Conservation (phyloP, 192 early-diverging fungal genomes). For the Coemansia sp. region DNA sequence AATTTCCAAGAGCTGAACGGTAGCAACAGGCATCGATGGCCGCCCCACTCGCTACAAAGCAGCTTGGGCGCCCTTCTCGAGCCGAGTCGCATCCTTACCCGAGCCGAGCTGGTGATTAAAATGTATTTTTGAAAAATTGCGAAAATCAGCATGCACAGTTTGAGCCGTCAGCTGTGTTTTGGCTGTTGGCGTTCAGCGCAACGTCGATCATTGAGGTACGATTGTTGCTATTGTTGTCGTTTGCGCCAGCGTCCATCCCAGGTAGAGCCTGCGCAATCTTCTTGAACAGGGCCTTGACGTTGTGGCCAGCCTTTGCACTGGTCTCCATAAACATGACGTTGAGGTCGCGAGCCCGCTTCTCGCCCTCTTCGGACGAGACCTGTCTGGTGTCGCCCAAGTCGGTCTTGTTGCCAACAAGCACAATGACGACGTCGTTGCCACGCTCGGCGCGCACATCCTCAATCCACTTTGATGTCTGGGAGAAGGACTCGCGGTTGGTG, state of each 20-base stretch:
- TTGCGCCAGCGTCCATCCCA: slow-evolving; percentile 71
- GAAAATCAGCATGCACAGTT: slow-evolving; percentile 51
- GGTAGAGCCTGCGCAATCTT: slow-evolving; percentile 87
- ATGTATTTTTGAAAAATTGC: too few species aligned
- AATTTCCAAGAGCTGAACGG: slow-evolving; percentile 1
- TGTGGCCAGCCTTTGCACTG: slow-evolving; percentile 98
- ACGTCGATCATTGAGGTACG: slow-evolving; percentile 56
- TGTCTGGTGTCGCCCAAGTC: slow-evolving; percentile 94
- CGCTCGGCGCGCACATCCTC: slow-evolving; percentile 98
- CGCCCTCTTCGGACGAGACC: slow-evolving; percentile 95
- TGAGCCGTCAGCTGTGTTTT: slow-evolving; percentile 45
- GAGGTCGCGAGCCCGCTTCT: slow-evolving; percentile 94
- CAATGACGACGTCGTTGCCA: slow-evolving; percentile 96
- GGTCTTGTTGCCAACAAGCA: slow-evolving; percentile 98
- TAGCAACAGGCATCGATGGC: too few species aligned
- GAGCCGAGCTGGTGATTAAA: background rate
- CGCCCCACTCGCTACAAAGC: too few species aligned
- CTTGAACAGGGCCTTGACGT: slow-evolving; percentile 96
- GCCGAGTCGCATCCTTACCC: background rate
- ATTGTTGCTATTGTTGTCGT: slow-evolving; percentile 54
- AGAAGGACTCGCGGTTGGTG: slow-evolving; percentile 94
- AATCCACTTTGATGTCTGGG: slow-evolving; percentile 97
- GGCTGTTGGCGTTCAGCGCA: slow-evolving; percentile 49
- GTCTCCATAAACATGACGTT: slow-evolving; percentile 99
- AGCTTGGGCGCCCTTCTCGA: too few species aligned